These are phyloP conservation scores for Silene latifolia DNA, from an alignment of 148 eudicot genomes.

Conservation along the genomic window DNA sequence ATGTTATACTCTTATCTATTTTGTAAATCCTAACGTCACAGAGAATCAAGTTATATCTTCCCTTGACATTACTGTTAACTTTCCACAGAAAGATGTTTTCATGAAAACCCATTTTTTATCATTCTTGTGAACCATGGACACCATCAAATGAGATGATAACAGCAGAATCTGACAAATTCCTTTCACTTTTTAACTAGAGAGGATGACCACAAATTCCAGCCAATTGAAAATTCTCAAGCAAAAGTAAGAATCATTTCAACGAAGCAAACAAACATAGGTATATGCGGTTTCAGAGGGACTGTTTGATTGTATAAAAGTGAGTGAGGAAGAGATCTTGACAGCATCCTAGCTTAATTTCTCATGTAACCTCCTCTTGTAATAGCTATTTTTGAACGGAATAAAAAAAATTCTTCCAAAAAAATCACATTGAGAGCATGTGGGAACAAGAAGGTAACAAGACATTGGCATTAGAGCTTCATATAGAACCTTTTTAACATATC, in stretches of 20 bases:
- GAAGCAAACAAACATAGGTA: neutral
- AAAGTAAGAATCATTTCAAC: neutral
- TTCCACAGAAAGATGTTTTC: neutral
- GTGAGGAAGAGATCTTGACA: no score
- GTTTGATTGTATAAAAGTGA: no score
- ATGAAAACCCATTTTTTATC: neutral
- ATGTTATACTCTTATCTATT: neutral
- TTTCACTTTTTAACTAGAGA: neutral
- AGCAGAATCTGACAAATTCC: neutral
- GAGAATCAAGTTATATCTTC: neutral
- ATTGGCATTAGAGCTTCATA: neutral
- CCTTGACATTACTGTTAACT: neutral
- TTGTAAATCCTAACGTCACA: neutral
- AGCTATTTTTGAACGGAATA: no score
- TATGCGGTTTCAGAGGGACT: no score
- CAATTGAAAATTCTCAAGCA: neutral
- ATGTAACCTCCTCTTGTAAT: no score
- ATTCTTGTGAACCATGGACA: neutral
- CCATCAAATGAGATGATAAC: neutral
- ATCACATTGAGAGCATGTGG: neutral
- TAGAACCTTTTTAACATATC: neutral
- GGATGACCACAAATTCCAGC: neutral
- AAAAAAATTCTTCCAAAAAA: no score
- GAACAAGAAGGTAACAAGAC: neutral
- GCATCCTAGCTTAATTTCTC: no score